Evolutionary conservation across 1,139 yeast species (phyloP), one percentile per base, ranked within the genome.

Genomic region (Magnusiomyces fungicola): DNA sequence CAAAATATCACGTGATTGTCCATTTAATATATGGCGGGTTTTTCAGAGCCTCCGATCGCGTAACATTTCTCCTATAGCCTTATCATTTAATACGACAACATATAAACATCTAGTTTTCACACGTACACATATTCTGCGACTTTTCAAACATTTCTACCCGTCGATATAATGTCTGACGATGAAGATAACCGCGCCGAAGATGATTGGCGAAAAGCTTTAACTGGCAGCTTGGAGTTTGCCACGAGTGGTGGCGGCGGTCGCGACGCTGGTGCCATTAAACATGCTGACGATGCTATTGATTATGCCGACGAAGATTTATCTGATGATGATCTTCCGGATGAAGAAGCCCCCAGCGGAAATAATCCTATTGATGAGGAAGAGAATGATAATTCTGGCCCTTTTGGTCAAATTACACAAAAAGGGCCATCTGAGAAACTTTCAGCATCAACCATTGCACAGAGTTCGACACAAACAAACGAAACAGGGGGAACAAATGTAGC

Each of bases 221-320:
- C 51, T 27, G 45, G 46, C 23, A 34, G 19, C 19, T 23, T 34
- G 12, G 38, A 34, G 12, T 34, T 34, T 6, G 38, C 19, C 23
- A 34, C 46, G 50, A 51, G 65, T 61, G 46, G 36, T 14, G 44
- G 44, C 12, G 24, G 19, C 14, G 55, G 63, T 36, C 57, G 61
- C 32, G 65, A 63, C 12, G 59, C 53, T 12, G 70, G 62, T 51
- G 62, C 63, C 16, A 71, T 79, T 49, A 65, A 75, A 51, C 97
- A 90, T 65, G 92, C 94, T 1, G 96, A 80, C 3, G 92, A 90
- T 64, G 97, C 98, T n/a, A 72, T 89, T 42, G 97, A 92, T 66
- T 92, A 86, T 63, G 97, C 88, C 61, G 96, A 88, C 62, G 95
- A 87, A 56, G 97, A 90, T 58, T 72, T 92, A 50, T 97, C 97